Percentiles rank a stretch among this genome's conserved stretches.
phyloP scores from a whole-genome alignment of 2,329 filamentous ascomycete genomes.

The Chalaropsis ovoidea region DNA sequence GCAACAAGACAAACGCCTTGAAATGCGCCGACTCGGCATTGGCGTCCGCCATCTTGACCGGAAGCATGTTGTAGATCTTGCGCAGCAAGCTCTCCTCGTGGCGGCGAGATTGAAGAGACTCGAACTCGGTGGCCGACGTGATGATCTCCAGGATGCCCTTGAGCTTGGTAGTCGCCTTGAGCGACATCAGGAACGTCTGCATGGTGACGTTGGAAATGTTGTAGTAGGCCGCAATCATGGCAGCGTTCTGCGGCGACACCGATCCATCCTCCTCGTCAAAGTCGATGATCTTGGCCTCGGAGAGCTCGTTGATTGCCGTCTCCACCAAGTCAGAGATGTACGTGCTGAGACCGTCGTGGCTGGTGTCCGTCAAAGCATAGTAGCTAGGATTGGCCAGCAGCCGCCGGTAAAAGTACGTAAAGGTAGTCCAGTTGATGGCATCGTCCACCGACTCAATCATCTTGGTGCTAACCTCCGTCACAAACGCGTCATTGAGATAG shows the following conservation, averaged over 20 bases:
- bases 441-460: constrained; percentile 93
- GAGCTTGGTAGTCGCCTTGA: constrained; percentile 80
- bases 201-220: constrained; percentile 99
- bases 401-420: constrained; percentile 95
- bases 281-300: constrained; percentile 90
- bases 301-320: constrained; percentile 77
- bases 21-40: constrained; percentile 92
- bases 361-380: constrained; percentile 80
- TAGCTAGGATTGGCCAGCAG: constrained; percentile 92
- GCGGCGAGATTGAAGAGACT: constrained; percentile 83
- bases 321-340: constrained; percentile 93
- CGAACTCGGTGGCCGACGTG: constrained; percentile 92
- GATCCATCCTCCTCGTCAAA: constrained; percentile 89
- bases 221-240: constrained; percentile 98
- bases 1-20: constrained; percentile 93
- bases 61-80: constrained; percentile 86
- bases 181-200: constrained; percentile 92
- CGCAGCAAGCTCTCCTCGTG: constrained; percentile 82
- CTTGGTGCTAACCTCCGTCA: constrained; percentile 92
- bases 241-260: constrained; percentile 81
- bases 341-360: constrained; percentile 84
- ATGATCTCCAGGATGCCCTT: constrained; percentile 96
- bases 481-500: constrained; percentile 89
- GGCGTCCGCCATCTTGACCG: constrained; percentile 85
- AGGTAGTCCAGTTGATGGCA: constrained; percentile 96